Evolutionary conservation across 2,329 filamentous ascomycete genomes (phyloP).

Genomic region (Ceratocystiopsis minuta): DNA sequence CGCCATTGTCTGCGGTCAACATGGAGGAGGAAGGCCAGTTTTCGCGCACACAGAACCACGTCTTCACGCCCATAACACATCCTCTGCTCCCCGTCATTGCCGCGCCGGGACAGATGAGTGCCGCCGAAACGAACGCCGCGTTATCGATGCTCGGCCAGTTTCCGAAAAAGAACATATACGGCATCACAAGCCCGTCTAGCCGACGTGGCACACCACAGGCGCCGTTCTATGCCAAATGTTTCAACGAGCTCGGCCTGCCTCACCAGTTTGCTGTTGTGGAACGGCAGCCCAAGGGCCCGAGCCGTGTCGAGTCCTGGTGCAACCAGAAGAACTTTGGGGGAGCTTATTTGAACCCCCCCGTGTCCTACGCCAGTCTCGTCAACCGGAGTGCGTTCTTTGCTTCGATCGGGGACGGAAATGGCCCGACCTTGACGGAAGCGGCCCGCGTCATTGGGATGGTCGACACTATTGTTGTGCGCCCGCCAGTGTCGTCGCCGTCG

Average conservation of each 20-base stretch:
- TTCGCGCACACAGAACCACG: constrained; percentile 65
- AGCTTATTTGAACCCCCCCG: constrained; percentile 60
- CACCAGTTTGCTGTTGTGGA: constrained; percentile 65
- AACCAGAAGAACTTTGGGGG: constrained; percentile 63
- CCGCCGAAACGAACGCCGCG: constrained; percentile 68
- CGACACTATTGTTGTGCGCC: constrained; percentile 58
- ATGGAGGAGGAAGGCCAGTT: constrained; percentile 79
- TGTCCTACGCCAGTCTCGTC: constrained; percentile 42
- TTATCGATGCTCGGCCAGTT: constrained; percentile 64
- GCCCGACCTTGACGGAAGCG: constrained; percentile 51
- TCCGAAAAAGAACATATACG: constrained; percentile 63
- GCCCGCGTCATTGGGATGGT: constrained; percentile 63
- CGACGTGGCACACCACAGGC: constrained; percentile 48
- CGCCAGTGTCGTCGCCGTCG: constrained; percentile 25
- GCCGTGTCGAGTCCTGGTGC: constrained; percentile 53
- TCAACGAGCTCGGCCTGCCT: constrained; percentile 69
- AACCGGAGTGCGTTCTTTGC: constrained; percentile 32
- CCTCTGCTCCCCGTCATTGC: constrained; percentile 69
- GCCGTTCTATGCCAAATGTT: constrained; percentile 72
- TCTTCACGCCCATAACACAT: constrained; percentile 79
- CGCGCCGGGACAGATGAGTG: constrained; percentile 70
- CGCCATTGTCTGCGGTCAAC: constrained; percentile 67
- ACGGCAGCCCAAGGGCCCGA: constrained; percentile 43
- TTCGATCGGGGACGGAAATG: constrained; percentile 29
- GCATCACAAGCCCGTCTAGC: constrained; percentile 55